Conservation (phyloP, 257 asterid genomes). For the Agastache rugosa region DNA sequence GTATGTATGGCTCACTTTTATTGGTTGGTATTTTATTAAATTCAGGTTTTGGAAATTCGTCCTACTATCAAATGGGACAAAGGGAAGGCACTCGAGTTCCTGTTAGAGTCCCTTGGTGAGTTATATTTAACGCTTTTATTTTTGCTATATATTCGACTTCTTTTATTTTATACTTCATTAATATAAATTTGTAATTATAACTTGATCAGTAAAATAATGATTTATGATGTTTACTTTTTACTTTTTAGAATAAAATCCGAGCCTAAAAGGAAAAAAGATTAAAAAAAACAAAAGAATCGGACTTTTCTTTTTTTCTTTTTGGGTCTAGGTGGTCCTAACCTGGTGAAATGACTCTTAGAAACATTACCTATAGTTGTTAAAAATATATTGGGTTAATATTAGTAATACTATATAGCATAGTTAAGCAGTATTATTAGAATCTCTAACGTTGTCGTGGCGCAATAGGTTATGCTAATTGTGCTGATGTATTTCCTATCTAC, state of each 20-base stretch:
- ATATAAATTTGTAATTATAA: neutral
- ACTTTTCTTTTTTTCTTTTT: neutral
- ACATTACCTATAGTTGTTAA: neutral
- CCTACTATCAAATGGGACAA: slow-evolving; percentile 98
- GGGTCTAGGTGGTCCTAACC: slow-evolving; percentile 25
- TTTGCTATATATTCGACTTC: neutral
- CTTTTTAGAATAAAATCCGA: no score
- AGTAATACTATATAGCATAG: neutral
- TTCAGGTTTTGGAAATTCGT: slow-evolving; percentile 91
- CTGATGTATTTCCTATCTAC: slow-evolving; percentile 81
- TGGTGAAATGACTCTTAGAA: neutral
- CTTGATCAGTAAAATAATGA: neutral
- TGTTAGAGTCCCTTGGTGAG: slow-evolving; percentile 89
- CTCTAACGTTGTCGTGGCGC: neutral
- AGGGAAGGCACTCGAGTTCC: slow-evolving; percentile 95
- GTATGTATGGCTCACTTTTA: neutral
- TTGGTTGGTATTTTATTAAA: slow-evolving; percentile 24
- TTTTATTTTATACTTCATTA: neutral
- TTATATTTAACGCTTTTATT: slow-evolving; percentile 9
- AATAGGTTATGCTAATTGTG: slow-evolving; percentile 73
- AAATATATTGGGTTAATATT: neutral
- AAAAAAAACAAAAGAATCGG: neutral
- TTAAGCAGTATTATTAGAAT: no score
- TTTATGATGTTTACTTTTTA: no score
- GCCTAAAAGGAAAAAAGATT: neutral